Percentiles rank a stretch among this genome's conserved stretches.
These are phyloP conservation scores for Xylariaceae sp. DNA, from an alignment of 2,329 filamentous ascomycete species.

Conservation along the genomic window DNA sequence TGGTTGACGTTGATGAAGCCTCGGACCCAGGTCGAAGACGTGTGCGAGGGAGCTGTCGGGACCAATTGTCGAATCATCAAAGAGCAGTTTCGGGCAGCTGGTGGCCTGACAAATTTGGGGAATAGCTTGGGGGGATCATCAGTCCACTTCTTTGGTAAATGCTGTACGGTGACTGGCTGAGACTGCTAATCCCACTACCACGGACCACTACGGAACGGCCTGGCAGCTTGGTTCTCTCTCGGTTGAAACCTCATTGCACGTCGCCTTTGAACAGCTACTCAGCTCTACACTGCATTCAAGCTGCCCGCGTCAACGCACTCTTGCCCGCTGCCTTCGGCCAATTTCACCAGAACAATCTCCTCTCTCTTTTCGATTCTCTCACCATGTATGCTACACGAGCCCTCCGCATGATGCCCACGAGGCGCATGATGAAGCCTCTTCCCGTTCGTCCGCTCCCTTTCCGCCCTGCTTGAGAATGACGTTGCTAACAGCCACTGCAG, in stretches of 20 bases:
- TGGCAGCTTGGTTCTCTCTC: neutral
- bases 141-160: slow-evolving; percentile 8
- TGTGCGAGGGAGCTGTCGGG: slow-evolving; percentile 11
- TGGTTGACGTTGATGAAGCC: slow-evolving; percentile 28
- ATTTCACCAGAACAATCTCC: slow-evolving; percentile 19
- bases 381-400: slow-evolving; percentile 64
- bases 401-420: slow-evolving; percentile 64
- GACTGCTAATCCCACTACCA: slow-evolving; percentile 5
- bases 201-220: slow-evolving; percentile 10
- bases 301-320: too few relatives aligned
- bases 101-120: slow-evolving; percentile 19
- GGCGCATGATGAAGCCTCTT: slow-evolving; percentile 64
- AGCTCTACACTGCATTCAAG: too few relatives aligned
- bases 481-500: slow-evolving; percentile 42
- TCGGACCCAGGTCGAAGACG: slow-evolving; percentile 23
- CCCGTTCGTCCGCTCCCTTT: slow-evolving; percentile 55
- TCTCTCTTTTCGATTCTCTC: slow-evolving; percentile 20
- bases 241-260: slow-evolving; percentile 7
- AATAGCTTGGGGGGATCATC: slow-evolving; percentile 6
- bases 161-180: slow-evolving; percentile 10
- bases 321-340: neutral
- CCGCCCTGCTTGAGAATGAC: slow-evolving; percentile 27
- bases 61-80: slow-evolving; percentile 23
- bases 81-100: slow-evolving; percentile 24
- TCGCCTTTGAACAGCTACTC: too few relatives aligned